These are phyloP conservation scores for Cutaneotrichosporon daszewskae DNA, from an alignment of 1,284 basidiomycete species.

Conservation along the genomic window DNA sequence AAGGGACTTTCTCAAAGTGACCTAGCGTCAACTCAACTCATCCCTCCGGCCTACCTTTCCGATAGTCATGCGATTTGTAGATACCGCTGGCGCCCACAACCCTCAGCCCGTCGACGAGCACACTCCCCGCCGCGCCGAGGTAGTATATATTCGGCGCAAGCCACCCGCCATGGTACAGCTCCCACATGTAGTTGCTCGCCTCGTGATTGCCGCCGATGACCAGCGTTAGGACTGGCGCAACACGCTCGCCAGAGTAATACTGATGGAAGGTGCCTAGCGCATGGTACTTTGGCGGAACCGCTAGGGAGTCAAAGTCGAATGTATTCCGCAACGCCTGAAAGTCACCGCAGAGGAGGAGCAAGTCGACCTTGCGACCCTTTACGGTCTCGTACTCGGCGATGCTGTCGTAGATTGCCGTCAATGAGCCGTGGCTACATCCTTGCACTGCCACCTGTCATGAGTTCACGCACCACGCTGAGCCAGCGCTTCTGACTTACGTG, in stretches of 20 bases:
- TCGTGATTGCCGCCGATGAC: conserved; percentile 99
- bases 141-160: conserved; percentile 96
- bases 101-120: conserved; percentile 77
- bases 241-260: conserved; percentile 80
- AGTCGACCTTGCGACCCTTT: conserved; percentile 66
- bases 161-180: conserved; percentile 95
- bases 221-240: conserved; percentile 81
- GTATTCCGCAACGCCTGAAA: conserved; percentile 82
- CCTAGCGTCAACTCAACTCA: conserved; percentile 32
- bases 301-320: conserved; percentile 80
- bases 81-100: conserved; percentile 92
- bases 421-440: conserved; percentile 90
- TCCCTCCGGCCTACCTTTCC: conserved; percentile 55
- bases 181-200: conserved; percentile 95
- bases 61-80: conserved; percentile 76
- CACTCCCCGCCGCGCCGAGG: conserved; percentile 83
- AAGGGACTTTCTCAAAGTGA: conserved; percentile 55
- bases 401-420: conserved; percentile 79
- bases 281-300: conserved; percentile 85
- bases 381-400: conserved; percentile 60
- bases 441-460: conserved; percentile 66
- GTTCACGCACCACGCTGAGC: not conserved
- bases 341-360: conserved; percentile 83
- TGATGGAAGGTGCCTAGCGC: conserved; percentile 77
- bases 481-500: not conserved